phyloP scores from a whole-genome alignment of 164 flowering plant species.

The Aristolochia californica region DNA sequence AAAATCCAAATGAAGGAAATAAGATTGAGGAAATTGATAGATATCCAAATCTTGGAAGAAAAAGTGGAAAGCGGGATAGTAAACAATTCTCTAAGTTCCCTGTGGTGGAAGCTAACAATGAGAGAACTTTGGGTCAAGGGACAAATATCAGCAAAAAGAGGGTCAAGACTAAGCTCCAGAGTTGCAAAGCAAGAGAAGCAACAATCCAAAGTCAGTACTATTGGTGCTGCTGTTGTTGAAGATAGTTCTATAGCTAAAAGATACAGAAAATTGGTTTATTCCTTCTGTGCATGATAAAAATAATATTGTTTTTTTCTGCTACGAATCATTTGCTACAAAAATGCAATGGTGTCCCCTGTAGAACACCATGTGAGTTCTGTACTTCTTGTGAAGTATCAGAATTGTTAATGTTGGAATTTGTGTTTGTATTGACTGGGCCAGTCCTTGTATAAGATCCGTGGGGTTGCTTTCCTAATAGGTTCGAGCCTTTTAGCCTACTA shows the following conservation, averaged over 20 bases:
- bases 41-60: no score
- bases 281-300: not conserved
- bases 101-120: not conserved
- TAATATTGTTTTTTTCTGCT: conserved; percentile 4
- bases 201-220: not conserved
- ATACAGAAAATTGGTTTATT: not conserved
- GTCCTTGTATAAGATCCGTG: no score
- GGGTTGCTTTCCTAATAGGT: no score
- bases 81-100: no score
- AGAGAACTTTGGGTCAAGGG: conserved; percentile 1
- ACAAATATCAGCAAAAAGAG: not conserved
- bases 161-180: not conserved
- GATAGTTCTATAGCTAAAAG: not conserved
- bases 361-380: conserved; percentile 64
- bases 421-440: no score
- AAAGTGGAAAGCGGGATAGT: no score
- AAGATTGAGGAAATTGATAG: no score
- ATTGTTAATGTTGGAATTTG: no score
- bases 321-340: conserved; percentile 25
- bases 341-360: conserved; percentile 22
- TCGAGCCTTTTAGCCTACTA: no score
- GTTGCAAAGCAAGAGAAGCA: conserved; percentile 8
- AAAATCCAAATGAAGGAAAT: no score
- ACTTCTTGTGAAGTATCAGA: conserved; percentile 54
- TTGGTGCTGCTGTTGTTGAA: conserved; percentile 8